Evolutionary conservation across 176 grass and related monocot genomes (phyloP), one percentile per base, ranked within the genome.

Genomic region (Juncus inflexus): DNA sequence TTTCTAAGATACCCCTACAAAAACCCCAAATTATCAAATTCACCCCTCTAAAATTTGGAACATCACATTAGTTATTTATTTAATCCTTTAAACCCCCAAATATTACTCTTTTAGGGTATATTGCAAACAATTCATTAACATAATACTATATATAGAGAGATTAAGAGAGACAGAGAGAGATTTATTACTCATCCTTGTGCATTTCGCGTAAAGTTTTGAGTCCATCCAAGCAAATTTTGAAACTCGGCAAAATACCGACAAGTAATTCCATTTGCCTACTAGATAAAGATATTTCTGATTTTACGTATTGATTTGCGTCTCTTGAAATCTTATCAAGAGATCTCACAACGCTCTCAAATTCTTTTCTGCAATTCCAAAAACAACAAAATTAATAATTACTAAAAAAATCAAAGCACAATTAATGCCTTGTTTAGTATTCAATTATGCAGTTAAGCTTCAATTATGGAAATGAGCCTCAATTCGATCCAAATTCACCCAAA

Each of bases 101-200:
- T 28, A 28, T 28, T 28, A 28, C 19, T 28, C 19, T 28, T 28
- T 28, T 28, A 28, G 19, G 37, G 15, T 56, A 69, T 58, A 35
- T 51, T 63, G 37, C 15, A 53, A 60, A 28, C 37, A 10, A 28
- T 15, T 8, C 47, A 56, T 55, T 16, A 69, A 52, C 37, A 9
- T 55, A 43, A 69, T 37, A 35, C 3, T 28, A 12, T 2, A n/a
- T 6, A 38, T 6, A 35, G 7, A 64, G 61, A 64, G 60, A 62
- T 35, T 39, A 8, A 62, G 60, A 66, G 6, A 5, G 55, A 10
- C 7, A 67, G 70, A 16, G 28, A 14, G 40, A 50, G 19, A 35
- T 66, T 58, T 56, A 73, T 90, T 91, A 91, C 91, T 91, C 91
- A 51, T 61, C 69, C 58, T 79, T 76, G 42, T 96, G 76, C 87